Evolutionary conservation across 2,329 filamentous ascomycete genomes (phyloP), one percentile per base, ranked within the genome.

Genomic region (Beauveria asiatica): DNA sequence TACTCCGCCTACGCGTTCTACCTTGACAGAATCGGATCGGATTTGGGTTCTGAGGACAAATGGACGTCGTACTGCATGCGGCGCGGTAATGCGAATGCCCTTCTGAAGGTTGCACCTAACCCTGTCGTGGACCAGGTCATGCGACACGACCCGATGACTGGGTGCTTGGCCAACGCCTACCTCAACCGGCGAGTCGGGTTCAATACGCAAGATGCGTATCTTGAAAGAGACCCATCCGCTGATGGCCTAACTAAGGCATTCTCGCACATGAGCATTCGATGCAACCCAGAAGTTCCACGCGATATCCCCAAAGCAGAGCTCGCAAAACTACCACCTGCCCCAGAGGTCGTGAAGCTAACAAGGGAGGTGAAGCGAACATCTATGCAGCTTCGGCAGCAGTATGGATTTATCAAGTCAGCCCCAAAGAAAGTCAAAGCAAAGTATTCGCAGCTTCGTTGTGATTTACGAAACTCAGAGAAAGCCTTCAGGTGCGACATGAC

Each of bases 341-440:
- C 39, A 27, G 57, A 60, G 5, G 21, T 61, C 2, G 53, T 53
- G 3, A n/a, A 53, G 21, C 19, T 59, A 17, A 55, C 6, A 17
- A 55, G 27, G 50, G 25, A 54, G 45, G 51, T 60, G 8, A 59
- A 49, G 44, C 7, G 37, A 33, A 50, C n/a, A 41, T 7, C 27
- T 4, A 55, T 56, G 8, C 3, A 30, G 44, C 41, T 62, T 37
- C n/a, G 21, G 23, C 33, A 51, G 25, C 9, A 56, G n/a, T 62
- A 62, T 51, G n/a, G 56, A 44, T 62, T 59, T 10, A 62, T 62
- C 19, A 62, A 59, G 51, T 55, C 8, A 13, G 60, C 51, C 23
- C 57, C 30, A 16, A 21, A 39, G 42, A 37, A 51, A 8, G 5
- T 46, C 3, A 16, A n/a, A 19, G 25, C 51, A n/a, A 30, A 27